Conservation (phyloP, 768 basidiomycete genomes). For the Pulveroboletus sp. region DNA sequence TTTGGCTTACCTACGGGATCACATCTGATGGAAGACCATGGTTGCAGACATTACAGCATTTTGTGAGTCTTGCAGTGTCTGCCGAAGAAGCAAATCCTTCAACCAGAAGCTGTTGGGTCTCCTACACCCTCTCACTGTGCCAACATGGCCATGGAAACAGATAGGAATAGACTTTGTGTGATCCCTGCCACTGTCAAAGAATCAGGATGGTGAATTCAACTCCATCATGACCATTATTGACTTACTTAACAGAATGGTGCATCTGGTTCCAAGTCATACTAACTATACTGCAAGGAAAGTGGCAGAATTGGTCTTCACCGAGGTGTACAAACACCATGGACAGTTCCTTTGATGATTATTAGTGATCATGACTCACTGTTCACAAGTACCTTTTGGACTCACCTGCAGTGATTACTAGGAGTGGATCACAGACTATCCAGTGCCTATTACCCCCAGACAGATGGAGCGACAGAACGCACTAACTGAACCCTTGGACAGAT, state of each 20-base stretch:
- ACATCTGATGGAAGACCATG: too few species aligned
- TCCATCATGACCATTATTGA: neutral
- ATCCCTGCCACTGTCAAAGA: neutral
- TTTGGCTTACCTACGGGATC: too few species aligned
- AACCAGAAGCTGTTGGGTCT: too few species aligned
- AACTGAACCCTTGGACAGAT: constrained; percentile 15
- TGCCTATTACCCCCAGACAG: constrained; percentile 31
- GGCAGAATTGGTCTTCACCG: neutral
- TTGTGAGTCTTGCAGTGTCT: too few species aligned
- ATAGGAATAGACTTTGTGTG: neutral
- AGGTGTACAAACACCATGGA: neutral
- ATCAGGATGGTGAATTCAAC: neutral
- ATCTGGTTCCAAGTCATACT: neutral
- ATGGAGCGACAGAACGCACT: constrained; percentile 28
- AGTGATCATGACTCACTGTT: neutral
- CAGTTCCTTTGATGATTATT: neutral
- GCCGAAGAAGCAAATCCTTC: too few species aligned
- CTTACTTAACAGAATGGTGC: neutral
- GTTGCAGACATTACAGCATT: too few species aligned
- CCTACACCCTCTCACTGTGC: too few species aligned
- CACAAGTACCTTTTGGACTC: neutral
- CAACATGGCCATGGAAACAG: too few species aligned
- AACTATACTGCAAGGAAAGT: neutral
- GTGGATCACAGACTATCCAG: constrained; percentile 19
- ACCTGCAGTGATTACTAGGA: neutral